Evolutionary conservation across 192 early-diverging fungal genomes (phyloP), one percentile per base, ranked within the genome.

Genomic region (Entomortierella lignicola): DNA sequence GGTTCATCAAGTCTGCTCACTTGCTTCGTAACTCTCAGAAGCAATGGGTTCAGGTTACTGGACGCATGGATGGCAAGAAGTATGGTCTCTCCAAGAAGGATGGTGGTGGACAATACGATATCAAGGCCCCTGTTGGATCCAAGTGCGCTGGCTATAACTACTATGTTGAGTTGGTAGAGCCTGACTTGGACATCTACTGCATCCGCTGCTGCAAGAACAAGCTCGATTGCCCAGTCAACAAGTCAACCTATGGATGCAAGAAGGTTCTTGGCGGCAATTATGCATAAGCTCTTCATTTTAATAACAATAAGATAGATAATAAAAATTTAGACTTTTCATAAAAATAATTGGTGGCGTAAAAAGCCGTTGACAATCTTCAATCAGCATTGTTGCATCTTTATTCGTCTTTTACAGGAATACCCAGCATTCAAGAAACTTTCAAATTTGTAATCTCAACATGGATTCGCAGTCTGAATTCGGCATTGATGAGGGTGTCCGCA

Each of bases 91-190:
- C 61, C 41, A 31, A 52, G 20, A 72, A 55, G 31, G 87, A 88
- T 51, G 82, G 80, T 8, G 87, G 87, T 42, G 87, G 87, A 41
- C 85, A 88, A 60, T 83, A 79, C 44, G 87, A 88, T 71, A 63
- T 80, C 34, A 68, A 77, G 53, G 82, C 87, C 29, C 85, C 87
- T 41, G 53, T 55, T 6, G 82, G 82, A 39, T 56, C 84, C 57
- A 73, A 53, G 8, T 88, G 85, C 66, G 64, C 80, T 57, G 82
- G 84, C 8, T 87, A 79, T 63, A 62, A 74, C 11, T 77, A 84
- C 60, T 89, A 80, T 69, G 87, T 89, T 21, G 82, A 87, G 58
- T 72, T 89, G 53, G 56, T 89, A 48, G 87, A 89, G 63, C 87
- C 87, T 62, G 60, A 81, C 27, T 34, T n/a, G 12, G 47, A 83